phyloP scores from a whole-genome alignment of 495 filamentous ascomycete species.

The Penicillium roqueforti region DNA sequence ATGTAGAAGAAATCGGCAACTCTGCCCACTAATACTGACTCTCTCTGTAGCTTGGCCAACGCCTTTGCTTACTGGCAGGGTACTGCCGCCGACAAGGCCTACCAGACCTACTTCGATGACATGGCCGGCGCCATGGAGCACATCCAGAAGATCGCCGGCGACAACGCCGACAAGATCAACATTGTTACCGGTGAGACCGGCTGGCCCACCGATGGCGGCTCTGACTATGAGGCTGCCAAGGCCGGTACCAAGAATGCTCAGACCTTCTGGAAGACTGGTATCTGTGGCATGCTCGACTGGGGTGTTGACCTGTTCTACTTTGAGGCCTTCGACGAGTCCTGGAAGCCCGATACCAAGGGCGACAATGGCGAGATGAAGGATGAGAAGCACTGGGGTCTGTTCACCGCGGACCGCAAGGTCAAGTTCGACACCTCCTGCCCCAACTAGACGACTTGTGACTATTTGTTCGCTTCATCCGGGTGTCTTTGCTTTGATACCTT shows the following conservation, averaged over 20 bases:
- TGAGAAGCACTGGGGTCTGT: conserved; percentile 78
- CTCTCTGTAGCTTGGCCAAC: conserved; percentile 54
- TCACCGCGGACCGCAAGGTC: conserved; percentile 54
- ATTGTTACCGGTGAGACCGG: conserved; percentile 78
- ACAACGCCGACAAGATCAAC: conserved; percentile 50
- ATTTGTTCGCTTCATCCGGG: background rate
- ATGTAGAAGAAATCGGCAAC: background rate
- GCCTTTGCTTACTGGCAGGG: conserved; percentile 88
- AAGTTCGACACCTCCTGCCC: conserved; percentile 63
- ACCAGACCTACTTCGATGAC: conserved; percentile 69
- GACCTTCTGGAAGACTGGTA: conserved; percentile 59
- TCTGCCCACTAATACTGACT: background rate
- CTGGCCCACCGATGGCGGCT: conserved; percentile 61
- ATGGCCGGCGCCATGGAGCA: conserved; percentile 66
- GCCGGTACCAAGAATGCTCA: conserved; percentile 59
- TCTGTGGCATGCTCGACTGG: conserved; percentile 70
- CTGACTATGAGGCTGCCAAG: conserved; percentile 58
- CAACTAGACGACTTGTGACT: background rate
- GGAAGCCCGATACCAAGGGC: conserved; percentile 68
- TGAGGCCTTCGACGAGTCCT: conserved; percentile 77
- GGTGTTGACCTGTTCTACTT: conserved; percentile 78
- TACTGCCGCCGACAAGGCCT: conserved; percentile 56
- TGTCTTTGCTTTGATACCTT: background rate
- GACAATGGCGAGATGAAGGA: conserved; percentile 62
- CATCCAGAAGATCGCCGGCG: conserved; percentile 58